Evolutionary conservation across 257 asterid genomes (phyloP).

Genomic region (Paulownia fortunei): DNA sequence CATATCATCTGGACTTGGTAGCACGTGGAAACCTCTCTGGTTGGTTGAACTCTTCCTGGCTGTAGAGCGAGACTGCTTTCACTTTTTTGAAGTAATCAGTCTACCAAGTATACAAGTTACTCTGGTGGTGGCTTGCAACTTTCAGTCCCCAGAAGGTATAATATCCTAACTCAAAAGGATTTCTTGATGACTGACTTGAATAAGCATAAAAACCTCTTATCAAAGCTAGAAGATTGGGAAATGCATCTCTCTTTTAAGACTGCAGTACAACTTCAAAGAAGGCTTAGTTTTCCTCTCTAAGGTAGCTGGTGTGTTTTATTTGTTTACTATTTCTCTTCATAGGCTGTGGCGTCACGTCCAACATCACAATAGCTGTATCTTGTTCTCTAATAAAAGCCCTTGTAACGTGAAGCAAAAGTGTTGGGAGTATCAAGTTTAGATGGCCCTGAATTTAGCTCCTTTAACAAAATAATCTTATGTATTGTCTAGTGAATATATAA

Average conservation of each 20-base stretch:
- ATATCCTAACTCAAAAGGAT: neutral
- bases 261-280: conserved; percentile 10
- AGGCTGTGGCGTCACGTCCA: conserved; percentile 17
- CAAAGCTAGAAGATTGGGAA: neutral
- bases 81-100: neutral
- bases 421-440: neutral
- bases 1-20: neutral
- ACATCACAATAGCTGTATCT: conserved; percentile 5
- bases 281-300: neutral
- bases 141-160: neutral
- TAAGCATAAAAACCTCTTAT: neutral
- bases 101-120: neutral
- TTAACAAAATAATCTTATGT: conserved; percentile 3
- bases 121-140: conserved; percentile 7
- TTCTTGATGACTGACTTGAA: neutral
- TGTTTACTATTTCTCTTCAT: conserved; percentile 5
- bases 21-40: neutral
- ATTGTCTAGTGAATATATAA: conserved; percentile 8
- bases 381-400: conserved; percentile 13
- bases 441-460: neutral
- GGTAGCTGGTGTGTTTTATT: conserved; percentile 23
- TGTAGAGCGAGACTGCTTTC: neutral
- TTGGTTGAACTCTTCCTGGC: neutral
- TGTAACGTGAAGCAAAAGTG: conserved; percentile 19
- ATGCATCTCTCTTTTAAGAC: neutral